Percentiles rank a stretch among this genome's conserved stretches.
Conservation (phyloP, 345 rosid genomes). For the Dipteronia sinensis region DNA sequence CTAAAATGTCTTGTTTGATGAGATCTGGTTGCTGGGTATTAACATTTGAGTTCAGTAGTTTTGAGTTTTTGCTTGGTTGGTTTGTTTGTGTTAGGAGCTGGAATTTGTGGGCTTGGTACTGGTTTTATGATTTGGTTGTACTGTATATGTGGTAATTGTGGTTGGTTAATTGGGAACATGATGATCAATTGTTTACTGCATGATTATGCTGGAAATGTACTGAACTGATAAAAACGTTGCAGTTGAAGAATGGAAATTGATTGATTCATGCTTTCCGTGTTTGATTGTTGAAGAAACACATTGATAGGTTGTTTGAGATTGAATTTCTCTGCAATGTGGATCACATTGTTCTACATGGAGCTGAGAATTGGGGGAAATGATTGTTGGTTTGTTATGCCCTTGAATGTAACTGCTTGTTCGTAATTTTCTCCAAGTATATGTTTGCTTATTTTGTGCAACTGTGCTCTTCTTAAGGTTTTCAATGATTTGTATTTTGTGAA, state of each 20-base stretch:
- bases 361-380: too few relatives aligned
- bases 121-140: not conserved
- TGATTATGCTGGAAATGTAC: slow-evolving; percentile 6
- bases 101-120: not conserved
- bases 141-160: not conserved
- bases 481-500: not conserved
- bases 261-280: not conserved
- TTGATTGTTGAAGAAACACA: slow-evolving; percentile 1
- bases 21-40: slow-evolving; percentile 18
- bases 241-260: not conserved
- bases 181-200: slow-evolving; percentile 8
- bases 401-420: too few relatives aligned
- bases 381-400: too few relatives aligned
- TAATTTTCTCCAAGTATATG: not conserved
- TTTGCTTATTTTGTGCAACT: not conserved
- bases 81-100: slow-evolving; percentile 4
- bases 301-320: too few relatives aligned
- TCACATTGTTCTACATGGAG: too few relatives aligned
- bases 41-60: slow-evolving; percentile 4
- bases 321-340: too few relatives aligned
- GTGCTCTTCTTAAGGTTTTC: not conserved
- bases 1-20: slow-evolving; percentile 14
- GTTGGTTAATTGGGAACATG: not conserved
- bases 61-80: slow-evolving; percentile 5
- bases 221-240: not conserved